Conservation (phyloP, 306 rosid genomes). For the Rosa persica region DNA sequence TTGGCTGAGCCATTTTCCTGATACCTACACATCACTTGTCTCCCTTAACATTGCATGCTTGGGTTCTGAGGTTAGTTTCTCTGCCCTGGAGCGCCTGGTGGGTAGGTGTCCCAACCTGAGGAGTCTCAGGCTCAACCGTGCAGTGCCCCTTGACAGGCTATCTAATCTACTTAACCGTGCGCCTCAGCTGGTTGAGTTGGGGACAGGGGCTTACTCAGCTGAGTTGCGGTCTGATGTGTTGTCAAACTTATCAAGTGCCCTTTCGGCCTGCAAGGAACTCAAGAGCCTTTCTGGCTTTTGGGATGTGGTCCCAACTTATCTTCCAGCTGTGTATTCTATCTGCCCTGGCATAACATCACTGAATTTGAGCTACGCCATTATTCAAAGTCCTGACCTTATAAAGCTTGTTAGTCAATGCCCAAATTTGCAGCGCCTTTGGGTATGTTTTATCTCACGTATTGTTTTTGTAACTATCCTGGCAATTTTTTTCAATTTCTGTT, state of each 20-base stretch:
- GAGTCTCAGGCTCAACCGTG: slow-evolving; percentile 83
- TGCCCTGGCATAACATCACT: slow-evolving; percentile 69
- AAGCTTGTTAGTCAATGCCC: slow-evolving; percentile 75
- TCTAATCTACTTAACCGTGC: slow-evolving; percentile 60
- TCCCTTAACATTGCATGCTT: slow-evolving; percentile 86
- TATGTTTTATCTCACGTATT: slow-evolving; percentile 30
- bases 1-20: slow-evolving; percentile 95
- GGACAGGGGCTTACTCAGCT: slow-evolving; percentile 68
- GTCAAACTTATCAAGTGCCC: slow-evolving; percentile 48
- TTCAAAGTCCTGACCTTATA: slow-evolving; percentile 67
- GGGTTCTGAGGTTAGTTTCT: slow-evolving; percentile 71
- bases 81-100: slow-evolving; percentile 85
- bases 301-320: slow-evolving; percentile 78
- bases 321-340: slow-evolving; percentile 66
- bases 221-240: slow-evolving; percentile 71
- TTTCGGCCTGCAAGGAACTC: slow-evolving; percentile 62
- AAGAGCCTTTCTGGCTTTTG: slow-evolving; percentile 79
- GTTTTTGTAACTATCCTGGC: neutral
- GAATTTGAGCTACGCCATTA: slow-evolving; percentile 71
- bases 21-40: slow-evolving; percentile 75
- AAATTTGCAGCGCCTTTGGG: slow-evolving; percentile 83
- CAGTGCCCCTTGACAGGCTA: slow-evolving; percentile 74
- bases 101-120: slow-evolving; percentile 70
- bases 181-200: slow-evolving; percentile 78
- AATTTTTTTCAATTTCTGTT: neutral